Evolutionary conservation across 768 basidiomycete genomes (phyloP).

Genomic region (Macrolepiota albuminosa): DNA sequence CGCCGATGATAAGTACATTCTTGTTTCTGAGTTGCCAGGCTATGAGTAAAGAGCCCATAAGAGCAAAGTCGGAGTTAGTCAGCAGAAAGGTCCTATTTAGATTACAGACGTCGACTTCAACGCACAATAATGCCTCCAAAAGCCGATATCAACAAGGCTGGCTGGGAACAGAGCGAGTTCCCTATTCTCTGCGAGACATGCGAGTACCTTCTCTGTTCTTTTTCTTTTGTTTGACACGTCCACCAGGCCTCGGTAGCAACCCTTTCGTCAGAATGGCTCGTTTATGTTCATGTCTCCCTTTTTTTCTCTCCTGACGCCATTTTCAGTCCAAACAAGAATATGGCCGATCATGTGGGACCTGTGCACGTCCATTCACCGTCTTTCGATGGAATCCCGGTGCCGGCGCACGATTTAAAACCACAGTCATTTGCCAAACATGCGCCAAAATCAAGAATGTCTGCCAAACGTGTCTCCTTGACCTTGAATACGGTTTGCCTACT

Average conservation of each 20-base stretch:
- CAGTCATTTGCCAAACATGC: conserved; percentile 95
- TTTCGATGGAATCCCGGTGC: conserved; percentile 98
- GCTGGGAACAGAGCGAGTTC: conserved; percentile 92
- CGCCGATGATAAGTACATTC: conserved; percentile 87
- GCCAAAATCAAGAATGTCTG: conserved; percentile 96
- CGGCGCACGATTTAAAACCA: conserved; percentile 93
- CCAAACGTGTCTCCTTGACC: conserved; percentile 94
- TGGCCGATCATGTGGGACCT: conserved; percentile 94
- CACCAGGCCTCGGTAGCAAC: conserved; percentile 76
- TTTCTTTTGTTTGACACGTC: conserved; percentile 3
- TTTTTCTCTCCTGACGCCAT: conserved; percentile 2
- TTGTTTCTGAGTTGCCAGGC: conserved; percentile 91
- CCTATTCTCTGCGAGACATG: conserved; percentile 94
- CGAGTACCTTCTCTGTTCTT: conserved; percentile 29
- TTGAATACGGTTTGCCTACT: conserved; percentile 93
- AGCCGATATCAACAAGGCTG: conserved; percentile 92
- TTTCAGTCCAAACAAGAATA: conserved; percentile 93
- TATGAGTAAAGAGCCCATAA: conserved; percentile 68
- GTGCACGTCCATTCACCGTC: conserved; percentile 93
- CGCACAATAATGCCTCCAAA: conserved; percentile 60
- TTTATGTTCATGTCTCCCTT: not conserved
- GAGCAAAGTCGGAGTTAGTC: conserved; percentile 7
- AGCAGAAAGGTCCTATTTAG: conserved; percentile 5
- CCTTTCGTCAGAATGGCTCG: conserved; percentile 94
- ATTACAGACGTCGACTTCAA: conserved; percentile 10